Evolutionary conservation across 2,329 filamentous ascomycete genomes (phyloP).

Genomic region (Xylaria sp.): DNA sequence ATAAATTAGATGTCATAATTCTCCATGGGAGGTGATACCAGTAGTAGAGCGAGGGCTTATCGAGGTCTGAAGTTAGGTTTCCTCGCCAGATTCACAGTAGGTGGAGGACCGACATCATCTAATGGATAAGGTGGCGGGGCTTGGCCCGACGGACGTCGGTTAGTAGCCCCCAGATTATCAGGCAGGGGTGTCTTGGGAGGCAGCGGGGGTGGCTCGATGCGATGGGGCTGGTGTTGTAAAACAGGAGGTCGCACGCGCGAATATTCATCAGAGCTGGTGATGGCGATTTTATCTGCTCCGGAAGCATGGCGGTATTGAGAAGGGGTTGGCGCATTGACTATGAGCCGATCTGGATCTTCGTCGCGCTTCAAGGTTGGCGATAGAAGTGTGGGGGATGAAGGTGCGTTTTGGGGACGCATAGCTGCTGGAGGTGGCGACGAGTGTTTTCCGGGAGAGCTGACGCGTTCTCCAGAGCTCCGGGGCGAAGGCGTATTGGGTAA

Average conservation of each 20-base stretch:
- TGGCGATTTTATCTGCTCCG: constrained; percentile 75
- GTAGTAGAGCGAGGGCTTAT: constrained; percentile 41
- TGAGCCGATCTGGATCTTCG: constrained; percentile 64
- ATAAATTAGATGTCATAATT: background rate
- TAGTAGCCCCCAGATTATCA: constrained; percentile 56
- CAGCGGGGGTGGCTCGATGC: constrained; percentile 74
- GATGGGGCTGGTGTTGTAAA: constrained; percentile 52
- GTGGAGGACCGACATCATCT: constrained; percentile 81
- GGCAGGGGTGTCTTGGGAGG: constrained; percentile 82
- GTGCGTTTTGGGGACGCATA: constrained; percentile 46
- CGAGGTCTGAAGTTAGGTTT: constrained; percentile 79
- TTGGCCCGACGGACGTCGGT: constrained; percentile 46
- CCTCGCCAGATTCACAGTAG: constrained; percentile 83
- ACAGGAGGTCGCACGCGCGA: constrained; percentile 55
- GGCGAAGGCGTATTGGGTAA: constrained; percentile 59
- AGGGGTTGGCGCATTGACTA: constrained; percentile 68
- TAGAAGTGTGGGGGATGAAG: constrained; percentile 39
- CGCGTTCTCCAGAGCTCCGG: constrained; percentile 62
- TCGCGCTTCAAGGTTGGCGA: constrained; percentile 40
- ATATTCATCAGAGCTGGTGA: constrained; percentile 69
- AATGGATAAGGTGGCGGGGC: constrained; percentile 79
- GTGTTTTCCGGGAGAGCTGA: constrained; percentile 51
- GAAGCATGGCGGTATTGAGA: constrained; percentile 67
- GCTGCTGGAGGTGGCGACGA: constrained; percentile 49
- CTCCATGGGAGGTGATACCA: background rate